phyloP scores from a whole-genome alignment of 805 yeast genomes.

The Debaryomyces prosopidis region DNA sequence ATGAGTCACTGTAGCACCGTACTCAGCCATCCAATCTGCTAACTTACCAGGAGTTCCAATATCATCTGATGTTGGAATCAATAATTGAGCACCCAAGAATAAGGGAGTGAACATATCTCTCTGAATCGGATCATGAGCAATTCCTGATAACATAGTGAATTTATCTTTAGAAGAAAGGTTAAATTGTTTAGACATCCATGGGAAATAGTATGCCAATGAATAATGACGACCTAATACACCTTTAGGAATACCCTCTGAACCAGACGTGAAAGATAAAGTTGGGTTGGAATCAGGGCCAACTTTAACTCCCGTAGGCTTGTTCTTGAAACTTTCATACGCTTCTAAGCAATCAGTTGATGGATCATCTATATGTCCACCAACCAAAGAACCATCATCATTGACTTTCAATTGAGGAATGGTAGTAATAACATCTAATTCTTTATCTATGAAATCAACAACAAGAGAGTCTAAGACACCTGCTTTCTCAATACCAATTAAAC shows the following conservation, averaged over 20 bases:
- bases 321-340: slow-evolving; percentile 45
- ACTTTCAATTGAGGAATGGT: slow-evolving; percentile 77
- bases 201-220: slow-evolving; percentile 95
- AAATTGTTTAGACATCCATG: slow-evolving; percentile 95
- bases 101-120: slow-evolving; percentile 99
- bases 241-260: slow-evolving; percentile 97
- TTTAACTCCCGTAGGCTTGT: slow-evolving; percentile 75
- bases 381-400: slow-evolving; percentile 68
- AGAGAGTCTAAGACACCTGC: slow-evolving; percentile 81
- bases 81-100: slow-evolving; percentile 88
- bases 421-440: slow-evolving; percentile 71
- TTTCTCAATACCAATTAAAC: slow-evolving; percentile 83
- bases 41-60: slow-evolving; percentile 97
- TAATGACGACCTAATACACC: slow-evolving; percentile 98
- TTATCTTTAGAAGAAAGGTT: slow-evolving; percentile 74
- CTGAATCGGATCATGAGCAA: slow-evolving; percentile 99
- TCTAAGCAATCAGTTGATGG: slow-evolving; percentile 48
- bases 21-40: slow-evolving; percentile 94
- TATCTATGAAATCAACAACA: slow-evolving; percentile 74
- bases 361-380: slow-evolving; percentile 52
- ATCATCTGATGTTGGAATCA: slow-evolving; percentile 95
- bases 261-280: slow-evolving; percentile 93
- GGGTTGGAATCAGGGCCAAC: slow-evolving; percentile 99
- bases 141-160: slow-evolving; percentile 97
- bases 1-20: slow-evolving; percentile 94